Conservation (phyloP, 805 yeast species). For the Suhomyces vadensis region DNA sequence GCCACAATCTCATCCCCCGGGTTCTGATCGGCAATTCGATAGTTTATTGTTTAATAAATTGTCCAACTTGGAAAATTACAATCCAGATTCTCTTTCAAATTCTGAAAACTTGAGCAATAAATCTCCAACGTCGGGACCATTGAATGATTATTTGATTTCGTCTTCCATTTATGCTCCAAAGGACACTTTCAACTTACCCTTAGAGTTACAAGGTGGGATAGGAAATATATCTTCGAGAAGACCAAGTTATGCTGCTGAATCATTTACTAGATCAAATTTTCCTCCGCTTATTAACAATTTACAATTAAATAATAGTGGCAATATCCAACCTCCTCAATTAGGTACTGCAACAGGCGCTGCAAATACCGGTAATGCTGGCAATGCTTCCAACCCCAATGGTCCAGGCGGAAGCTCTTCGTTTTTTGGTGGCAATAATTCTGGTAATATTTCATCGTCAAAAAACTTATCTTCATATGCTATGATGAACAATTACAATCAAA, state of each 20-base stretch:
- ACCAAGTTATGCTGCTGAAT: conserved; percentile 74
- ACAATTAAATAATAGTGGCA: conserved; percentile 6
- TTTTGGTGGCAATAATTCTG: conserved; percentile 7
- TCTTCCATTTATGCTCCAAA: conserved; percentile 8
- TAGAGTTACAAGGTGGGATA: conserved; percentile 65
- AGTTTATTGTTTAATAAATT: conserved; percentile 26
- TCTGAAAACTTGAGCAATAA: conserved; percentile 7
- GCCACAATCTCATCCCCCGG: conserved; percentile 1
- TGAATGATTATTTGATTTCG: conserved; percentile 9
- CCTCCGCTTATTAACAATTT: conserved; percentile 10
- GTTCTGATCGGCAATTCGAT: conserved; percentile 16
- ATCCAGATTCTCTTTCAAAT: conserved; percentile 7
- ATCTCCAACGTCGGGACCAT: conserved; percentile 13
- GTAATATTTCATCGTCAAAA: conserved; percentile 10
- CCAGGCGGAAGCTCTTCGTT: conserved; percentile 1
- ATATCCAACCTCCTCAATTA: conserved; percentile 5
- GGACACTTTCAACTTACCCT: conserved; percentile 50
- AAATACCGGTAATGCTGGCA: not conserved
- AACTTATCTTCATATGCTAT: conserved; percentile 31
- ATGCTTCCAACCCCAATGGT: too few relatives aligned
- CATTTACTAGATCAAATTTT: conserved; percentile 42
- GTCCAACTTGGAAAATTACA: conserved; percentile 17
- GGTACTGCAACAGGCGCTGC: not conserved
- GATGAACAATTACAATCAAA: conserved; percentile 27
- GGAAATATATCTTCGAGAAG: conserved; percentile 65